Base-by-base conservation (phyloP, 352 stramenopile species). In the Phytophthora capsici region DNA sequence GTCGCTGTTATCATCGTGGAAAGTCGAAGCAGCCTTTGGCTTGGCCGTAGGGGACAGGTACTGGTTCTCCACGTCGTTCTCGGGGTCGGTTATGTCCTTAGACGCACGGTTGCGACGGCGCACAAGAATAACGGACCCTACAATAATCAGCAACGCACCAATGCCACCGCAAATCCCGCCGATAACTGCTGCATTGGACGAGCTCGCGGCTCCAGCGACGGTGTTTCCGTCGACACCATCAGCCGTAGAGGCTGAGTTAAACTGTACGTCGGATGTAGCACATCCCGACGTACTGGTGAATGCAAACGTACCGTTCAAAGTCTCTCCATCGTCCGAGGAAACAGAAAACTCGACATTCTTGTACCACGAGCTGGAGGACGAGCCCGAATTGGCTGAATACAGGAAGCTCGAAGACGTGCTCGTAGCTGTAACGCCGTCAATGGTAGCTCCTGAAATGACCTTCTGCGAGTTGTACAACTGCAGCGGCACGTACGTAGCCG, bases 381-480 rank as follows among this genome's bases (percentile, higher is more conserved):
- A 66, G 10, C 82, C 73, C 6, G 82, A 75, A 51, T 77, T 93
- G 36, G 75, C 73, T 5, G 77, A 87, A 55, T 76, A 93, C 14
- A 90, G 70, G 54, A 82, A 95, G 48, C 61, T 81, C 30, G 88
- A 73, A 7, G 77, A 77, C 32, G 70, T 81, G 45, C 65, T 82
- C 14, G 66, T 86, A 20, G 78, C 85, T 3, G 66, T 66, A 3
- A 86, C 63, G 38, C 72, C 69, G 50, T 87, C 81, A 47, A 94
- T 92, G 32, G 70, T 86, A 30, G 71, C 87, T 30, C 47, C 72
- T 13, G 74, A 63, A 20, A 95, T 89, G 16, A 89, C 71, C 57
- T 90, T 90, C 55, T 90, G 75, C 50, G 84, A 80, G 74, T 94
- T 93, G 69, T 80, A 91, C 40, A 94, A 88, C 73, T 95, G 85